A percentile compares a stretch with the other conserved stretches of the same genome.
Evolutionary conservation across 108 stramenopile genomes (phyloP).

Genomic region (Conticribra guillardii): DNA sequence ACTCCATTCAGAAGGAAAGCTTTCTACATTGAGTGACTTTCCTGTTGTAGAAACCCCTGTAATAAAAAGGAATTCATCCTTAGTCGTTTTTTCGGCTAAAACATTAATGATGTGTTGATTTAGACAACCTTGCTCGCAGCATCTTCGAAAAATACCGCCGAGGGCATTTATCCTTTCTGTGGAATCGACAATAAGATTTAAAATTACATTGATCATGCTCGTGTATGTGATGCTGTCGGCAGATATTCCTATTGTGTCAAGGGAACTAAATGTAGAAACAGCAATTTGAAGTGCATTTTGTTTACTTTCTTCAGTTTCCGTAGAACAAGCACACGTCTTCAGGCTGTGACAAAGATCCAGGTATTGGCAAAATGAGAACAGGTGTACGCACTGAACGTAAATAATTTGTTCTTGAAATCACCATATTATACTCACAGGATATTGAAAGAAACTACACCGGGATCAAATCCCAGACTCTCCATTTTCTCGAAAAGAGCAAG

Average conservation of each 20-base stretch:
- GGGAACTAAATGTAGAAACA: conserved; percentile 28
- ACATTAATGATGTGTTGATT: conserved; percentile 43
- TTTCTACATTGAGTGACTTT: conserved; percentile 4
- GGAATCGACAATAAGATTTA: conserved; percentile 31
- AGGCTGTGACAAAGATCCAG: conserved; percentile 15
- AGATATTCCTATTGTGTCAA: conserved; percentile 27
- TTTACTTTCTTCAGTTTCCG: conserved; percentile 19
- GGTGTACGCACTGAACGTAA: not conserved
- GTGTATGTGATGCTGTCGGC: conserved; percentile 47
- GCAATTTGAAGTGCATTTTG: conserved; percentile 42
- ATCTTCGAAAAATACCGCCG: conserved; percentile 24
- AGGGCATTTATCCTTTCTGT: conserved; percentile 16
- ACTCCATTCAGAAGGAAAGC: conserved; percentile 38
- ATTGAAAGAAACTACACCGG: conserved; percentile 42
- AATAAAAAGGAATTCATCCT: conserved; percentile 22
- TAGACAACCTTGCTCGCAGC: conserved; percentile 44
- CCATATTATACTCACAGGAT: conserved; percentile 29
- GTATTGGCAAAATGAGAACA: not conserved
- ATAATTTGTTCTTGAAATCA: not conserved
- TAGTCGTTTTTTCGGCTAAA: conserved; percentile 21
- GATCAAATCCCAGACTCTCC: conserved; percentile 38
- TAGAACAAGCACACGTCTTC: conserved; percentile 27
- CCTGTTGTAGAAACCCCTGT: conserved; percentile 15
- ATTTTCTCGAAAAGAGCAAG: conserved; percentile 38
- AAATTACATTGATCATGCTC: conserved; percentile 38